A percentile compares a stretch with the other conserved stretches of the same genome.
These are phyloP conservation scores for Aureobasidium musti DNA, from an alignment of 2,329 filamentous ascomycete genomes.

Conservation along the genomic window DNA sequence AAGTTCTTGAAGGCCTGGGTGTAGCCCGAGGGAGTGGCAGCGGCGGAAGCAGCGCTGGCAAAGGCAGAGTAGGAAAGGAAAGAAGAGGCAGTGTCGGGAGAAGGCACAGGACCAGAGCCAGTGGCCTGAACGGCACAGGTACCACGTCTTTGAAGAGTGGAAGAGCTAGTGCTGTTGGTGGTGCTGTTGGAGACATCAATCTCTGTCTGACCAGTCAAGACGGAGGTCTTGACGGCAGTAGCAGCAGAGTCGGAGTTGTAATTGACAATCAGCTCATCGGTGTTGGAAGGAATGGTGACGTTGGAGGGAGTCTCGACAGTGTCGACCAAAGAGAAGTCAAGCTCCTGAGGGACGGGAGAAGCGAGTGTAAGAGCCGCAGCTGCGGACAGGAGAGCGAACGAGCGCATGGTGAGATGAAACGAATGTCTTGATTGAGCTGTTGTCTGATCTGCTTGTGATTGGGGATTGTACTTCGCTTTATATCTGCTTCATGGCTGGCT, in stretches of 20 bases:
- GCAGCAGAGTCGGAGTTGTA: slow-evolving; percentile 30
- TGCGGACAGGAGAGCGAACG: slow-evolving; percentile 20
- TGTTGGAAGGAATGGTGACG: slow-evolving; percentile 26
- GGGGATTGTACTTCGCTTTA: slow-evolving; percentile 14
- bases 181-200: slow-evolving; percentile 25
- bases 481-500: slow-evolving; percentile 3
- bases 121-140: slow-evolving; percentile 22
- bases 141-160: slow-evolving; percentile 18
- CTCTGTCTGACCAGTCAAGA: slow-evolving; percentile 12
- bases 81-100: slow-evolving; percentile 41
- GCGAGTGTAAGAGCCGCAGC: slow-evolving; percentile 25
- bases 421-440: slow-evolving; percentile 21
- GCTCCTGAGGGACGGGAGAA: slow-evolving; percentile 30
- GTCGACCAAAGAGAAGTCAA: slow-evolving; percentile 31
- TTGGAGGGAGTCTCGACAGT: slow-evolving; percentile 27
- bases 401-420: slow-evolving; percentile 25
- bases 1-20: slow-evolving; percentile 36
- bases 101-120: slow-evolving; percentile 33
- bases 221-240: slow-evolving; percentile 23
- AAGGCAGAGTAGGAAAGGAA: slow-evolving; percentile 36
- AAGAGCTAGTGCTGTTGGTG: slow-evolving; percentile 25
- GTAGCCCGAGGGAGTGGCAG: slow-evolving; percentile 38
- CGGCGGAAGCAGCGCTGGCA: slow-evolving; percentile 35
- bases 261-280: slow-evolving; percentile 25
- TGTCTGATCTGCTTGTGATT: slow-evolving; percentile 9